phyloP scores from a whole-genome alignment of 768 basidiomycete genomes.

The Pholiota conissans region DNA sequence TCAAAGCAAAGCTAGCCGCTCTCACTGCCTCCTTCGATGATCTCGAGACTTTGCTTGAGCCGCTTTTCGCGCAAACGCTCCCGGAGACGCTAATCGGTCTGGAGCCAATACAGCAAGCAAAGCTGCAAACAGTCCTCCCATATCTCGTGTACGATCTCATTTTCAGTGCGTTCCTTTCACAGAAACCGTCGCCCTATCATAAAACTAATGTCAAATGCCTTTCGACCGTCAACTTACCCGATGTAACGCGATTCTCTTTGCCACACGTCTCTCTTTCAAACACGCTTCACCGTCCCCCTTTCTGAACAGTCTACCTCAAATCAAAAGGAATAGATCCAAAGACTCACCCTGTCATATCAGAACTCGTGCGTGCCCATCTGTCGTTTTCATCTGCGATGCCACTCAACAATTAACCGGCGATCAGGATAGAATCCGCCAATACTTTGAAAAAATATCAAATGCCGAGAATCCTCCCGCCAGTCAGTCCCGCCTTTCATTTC shows the following conservation, averaged over 20 bases:
- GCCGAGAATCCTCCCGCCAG: conserved; percentile 70
- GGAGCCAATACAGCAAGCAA: conserved; percentile 78
- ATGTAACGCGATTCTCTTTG: conserved; percentile 5
- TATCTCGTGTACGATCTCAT: conserved; percentile 83
- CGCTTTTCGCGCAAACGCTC: conserved; percentile 66
- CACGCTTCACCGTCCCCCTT: no score
- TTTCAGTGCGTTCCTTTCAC: conserved; percentile 60
- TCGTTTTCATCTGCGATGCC: not conserved
- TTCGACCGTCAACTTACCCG: not conserved
- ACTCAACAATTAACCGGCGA: not conserved
- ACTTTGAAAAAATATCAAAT: conserved; percentile 80
- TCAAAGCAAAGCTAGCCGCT: conserved; percentile 46
- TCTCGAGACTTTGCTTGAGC: conserved; percentile 66
- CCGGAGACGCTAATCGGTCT: conserved; percentile 64
- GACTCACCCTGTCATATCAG: conserved; percentile 73
- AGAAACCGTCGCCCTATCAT: not conserved
- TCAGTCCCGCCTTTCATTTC: conserved; percentile 27
- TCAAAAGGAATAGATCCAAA: conserved; percentile 78
- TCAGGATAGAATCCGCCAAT: conserved; percentile 74
- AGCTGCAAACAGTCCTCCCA: conserved; percentile 76
- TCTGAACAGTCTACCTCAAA: conserved; percentile 83
- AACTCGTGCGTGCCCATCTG: conserved; percentile 47
- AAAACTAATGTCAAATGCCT: not conserved
- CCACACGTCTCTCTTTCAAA: not conserved
- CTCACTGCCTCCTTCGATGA: conserved; percentile 63